A percentile compares a stretch with the other conserved stretches of the same genome.
phyloP scores from a whole-genome alignment of 2,329 filamentous ascomycete species.

The Aschersonia sp. region DNA sequence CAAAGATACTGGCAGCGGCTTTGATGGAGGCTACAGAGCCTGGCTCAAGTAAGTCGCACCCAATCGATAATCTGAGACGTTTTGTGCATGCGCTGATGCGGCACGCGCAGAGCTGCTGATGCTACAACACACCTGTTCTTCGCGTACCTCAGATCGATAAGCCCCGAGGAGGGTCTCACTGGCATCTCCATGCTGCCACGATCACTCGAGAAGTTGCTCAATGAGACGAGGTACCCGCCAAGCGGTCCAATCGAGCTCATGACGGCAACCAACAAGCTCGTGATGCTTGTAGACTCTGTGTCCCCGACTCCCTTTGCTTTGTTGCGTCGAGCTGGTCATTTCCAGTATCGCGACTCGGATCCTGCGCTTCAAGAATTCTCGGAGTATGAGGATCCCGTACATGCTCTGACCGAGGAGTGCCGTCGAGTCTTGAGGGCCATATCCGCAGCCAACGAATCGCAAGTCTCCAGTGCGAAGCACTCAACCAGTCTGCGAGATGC shows the following conservation, averaged over 20 bases:
- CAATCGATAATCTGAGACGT: background rate
- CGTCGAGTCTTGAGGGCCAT: slow-evolving; percentile 80
- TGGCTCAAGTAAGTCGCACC: slow-evolving; percentile 37
- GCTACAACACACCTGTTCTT: slow-evolving; percentile 97
- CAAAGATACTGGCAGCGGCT: slow-evolving; percentile 72
- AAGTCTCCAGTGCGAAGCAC: slow-evolving; percentile 53
- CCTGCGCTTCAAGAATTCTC: slow-evolving; percentile 72
- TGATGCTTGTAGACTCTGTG: slow-evolving; percentile 93
- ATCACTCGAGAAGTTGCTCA: slow-evolving; percentile 77
- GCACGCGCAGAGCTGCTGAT: slow-evolving; percentile 59
- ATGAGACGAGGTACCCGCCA: slow-evolving; percentile 90
- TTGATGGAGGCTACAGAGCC: slow-evolving; percentile 82
- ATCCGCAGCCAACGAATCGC: slow-evolving; percentile 75
- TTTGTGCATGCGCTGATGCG: slow-evolving; percentile 1
- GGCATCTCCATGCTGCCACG: slow-evolving; percentile 78
- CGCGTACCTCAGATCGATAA: slow-evolving; percentile 80
- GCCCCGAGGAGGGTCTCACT: slow-evolving; percentile 62
- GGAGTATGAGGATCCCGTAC: slow-evolving; percentile 76
- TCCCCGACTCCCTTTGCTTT: slow-evolving; percentile 90
- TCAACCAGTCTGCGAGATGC: slow-evolving; percentile 67
- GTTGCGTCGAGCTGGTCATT: slow-evolving; percentile 79
- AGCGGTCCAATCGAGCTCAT: slow-evolving; percentile 63
- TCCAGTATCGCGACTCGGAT: slow-evolving; percentile 87
- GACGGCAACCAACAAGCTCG: slow-evolving; percentile 69
- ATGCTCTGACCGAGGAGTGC: slow-evolving; percentile 85